Percentiles rank a stretch among this genome's conserved stretches.
These are phyloP conservation scores for Xylaria flabelliformis DNA, from an alignment of 495 filamentous ascomycete species.

Conservation along the genomic window DNA sequence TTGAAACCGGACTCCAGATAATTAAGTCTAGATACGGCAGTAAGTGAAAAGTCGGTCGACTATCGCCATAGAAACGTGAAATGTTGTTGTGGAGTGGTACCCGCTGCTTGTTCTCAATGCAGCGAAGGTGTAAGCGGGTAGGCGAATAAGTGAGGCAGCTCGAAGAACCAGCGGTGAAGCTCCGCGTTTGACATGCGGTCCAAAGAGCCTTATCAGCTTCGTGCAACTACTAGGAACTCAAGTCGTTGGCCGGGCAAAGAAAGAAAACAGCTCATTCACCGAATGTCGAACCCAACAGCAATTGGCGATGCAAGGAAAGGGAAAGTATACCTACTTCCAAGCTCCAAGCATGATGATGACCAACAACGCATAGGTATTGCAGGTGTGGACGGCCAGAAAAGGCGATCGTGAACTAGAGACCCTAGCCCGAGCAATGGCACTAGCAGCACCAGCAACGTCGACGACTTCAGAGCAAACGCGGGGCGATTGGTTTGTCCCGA, in stretches of 20 bases:
- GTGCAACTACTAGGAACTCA: background rate
- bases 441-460: background rate
- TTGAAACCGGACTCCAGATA: constrained; percentile 17
- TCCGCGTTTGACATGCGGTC: constrained; percentile 14
- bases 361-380: constrained; percentile 1
- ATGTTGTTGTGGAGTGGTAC: constrained; percentile 30
- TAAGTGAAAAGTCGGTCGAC: constrained; percentile 30
- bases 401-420: constrained; percentile 8
- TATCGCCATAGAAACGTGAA: constrained; percentile 26
- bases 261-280: constrained; percentile 19
- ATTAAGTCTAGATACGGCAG: background rate
- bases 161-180: constrained; percentile 29
- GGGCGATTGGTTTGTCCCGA: background rate
- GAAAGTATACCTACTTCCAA: background rate
- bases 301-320: background rate
- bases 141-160: constrained; percentile 25
- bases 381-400: background rate
- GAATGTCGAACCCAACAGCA: constrained; percentile 11
- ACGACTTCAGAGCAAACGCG: constrained; percentile 4
- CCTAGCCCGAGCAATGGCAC: background rate
- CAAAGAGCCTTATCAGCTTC: background rate
- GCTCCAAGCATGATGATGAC: background rate
- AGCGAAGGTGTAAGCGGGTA: constrained; percentile 23
- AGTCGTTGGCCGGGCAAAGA: constrained; percentile 28
- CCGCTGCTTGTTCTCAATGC: constrained; percentile 25